Percentiles rank a stretch among this genome's conserved stretches.
phyloP scores from a whole-genome alignment of 257 asterid genomes.

The Plantago elongata region DNA sequence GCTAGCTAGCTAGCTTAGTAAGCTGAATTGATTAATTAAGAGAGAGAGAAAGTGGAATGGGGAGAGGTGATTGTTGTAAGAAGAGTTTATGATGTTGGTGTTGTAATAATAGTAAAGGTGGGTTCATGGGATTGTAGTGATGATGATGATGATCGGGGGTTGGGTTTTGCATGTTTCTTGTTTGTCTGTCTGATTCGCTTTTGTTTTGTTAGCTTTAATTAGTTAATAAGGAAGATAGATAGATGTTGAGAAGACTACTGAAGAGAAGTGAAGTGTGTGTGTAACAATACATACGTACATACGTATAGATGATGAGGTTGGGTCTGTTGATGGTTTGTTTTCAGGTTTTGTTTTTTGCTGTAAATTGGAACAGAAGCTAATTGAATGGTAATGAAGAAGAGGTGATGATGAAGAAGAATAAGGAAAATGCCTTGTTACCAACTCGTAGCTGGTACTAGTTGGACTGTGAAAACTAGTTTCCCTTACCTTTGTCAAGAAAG shows the following conservation, averaged over 20 bases:
- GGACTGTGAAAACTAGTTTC: too few species aligned
- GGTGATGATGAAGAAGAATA: not conserved
- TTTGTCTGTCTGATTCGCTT: not conserved
- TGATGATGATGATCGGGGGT: constrained; percentile 27
- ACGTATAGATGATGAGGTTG: constrained; percentile 15
- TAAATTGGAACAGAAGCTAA: constrained; percentile 23
- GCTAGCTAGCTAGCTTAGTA: too few species aligned
- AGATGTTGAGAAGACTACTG: too few species aligned
- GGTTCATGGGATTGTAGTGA: constrained; percentile 40
- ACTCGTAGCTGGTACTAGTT: constrained; percentile 16
- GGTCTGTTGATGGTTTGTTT: constrained; percentile 13
- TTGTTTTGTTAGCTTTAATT: too few species aligned
- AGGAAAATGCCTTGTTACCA: constrained; percentile 27
- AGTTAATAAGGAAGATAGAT: too few species aligned
- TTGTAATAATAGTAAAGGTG: constrained; percentile 21
- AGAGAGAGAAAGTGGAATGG: not conserved
- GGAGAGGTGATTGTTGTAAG: not conserved
- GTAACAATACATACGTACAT: not conserved
- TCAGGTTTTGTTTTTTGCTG: constrained; percentile 13
- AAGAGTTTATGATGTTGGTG: not conserved
- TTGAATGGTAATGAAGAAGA: constrained; percentile 24
- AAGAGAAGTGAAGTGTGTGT: too few species aligned
- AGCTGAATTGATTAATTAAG: not conserved
- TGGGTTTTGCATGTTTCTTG: constrained; percentile 47
- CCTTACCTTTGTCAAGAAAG: too few species aligned